Evolutionary conservation across 2,329 filamentous ascomycete species (phyloP), one percentile per base, ranked within the genome.

Genomic region (Colletotrichum lini): DNA sequence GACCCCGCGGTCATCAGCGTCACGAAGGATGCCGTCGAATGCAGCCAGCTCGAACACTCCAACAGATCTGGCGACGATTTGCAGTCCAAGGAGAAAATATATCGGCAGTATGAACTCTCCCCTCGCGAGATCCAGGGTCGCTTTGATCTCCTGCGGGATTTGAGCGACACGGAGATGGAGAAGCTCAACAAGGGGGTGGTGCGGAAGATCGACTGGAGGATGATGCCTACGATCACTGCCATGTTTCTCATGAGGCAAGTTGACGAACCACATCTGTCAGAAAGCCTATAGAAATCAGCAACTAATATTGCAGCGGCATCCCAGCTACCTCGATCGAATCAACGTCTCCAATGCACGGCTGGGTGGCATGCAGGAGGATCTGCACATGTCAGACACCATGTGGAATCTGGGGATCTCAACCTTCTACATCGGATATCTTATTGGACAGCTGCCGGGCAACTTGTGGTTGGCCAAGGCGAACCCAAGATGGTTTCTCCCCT

Each of bases 281-380:
- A 6, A 10, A 23, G 40, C 3, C 26, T 30, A n/a, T 30, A 26
- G 10, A 13, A 5, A 16, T 13, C 8, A 5, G 52, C 1, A 15
- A 40, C 67, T 68, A 54, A 63, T 26, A 71, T 15, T 10, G 30
- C 35, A 38, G 26, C 30, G 49, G 21, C 49, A 40, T 0, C 2
- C 82, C 42, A 86, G 83, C 74, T 86, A 86, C 74, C 80, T 87
- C 63, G 84, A 87, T 73, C 80, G 84, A 59, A 85, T 84, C 50
- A 88, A 87, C 74, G 84, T 87, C 58, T 84, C 83, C 62, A 82
- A 82, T 72, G 81, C 81, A 10, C 77, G 79, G 58, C 77, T 82
- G 23, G 78, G 79, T 18, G 79, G 79, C 3, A 75, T 83, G 54
- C 76, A 80, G 66, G 67, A 74, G 21, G 80, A 81, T 67, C 76